Conservation (phyloP, 2,329 filamentous ascomycete genomes). For the Bipolaris sorokiniana region DNA sequence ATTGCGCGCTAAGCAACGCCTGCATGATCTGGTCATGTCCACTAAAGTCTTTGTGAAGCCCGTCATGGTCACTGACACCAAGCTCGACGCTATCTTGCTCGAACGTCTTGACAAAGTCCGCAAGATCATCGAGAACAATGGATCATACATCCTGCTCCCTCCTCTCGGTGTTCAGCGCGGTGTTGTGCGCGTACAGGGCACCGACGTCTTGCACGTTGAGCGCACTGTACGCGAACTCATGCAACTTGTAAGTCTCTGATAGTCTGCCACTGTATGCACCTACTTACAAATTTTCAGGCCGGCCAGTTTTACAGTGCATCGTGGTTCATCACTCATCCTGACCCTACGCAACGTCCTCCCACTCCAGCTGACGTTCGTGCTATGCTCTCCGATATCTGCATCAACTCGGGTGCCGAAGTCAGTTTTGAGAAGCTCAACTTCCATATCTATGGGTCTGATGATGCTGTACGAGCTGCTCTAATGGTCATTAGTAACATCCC, state of each 20-base stretch:
- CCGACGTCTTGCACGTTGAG: slow-evolving; percentile 92
- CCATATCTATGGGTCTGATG: slow-evolving; percentile 92
- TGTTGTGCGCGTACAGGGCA: slow-evolving; percentile 87
- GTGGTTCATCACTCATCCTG: slow-evolving; percentile 88
- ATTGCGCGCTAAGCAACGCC: slow-evolving; percentile 84
- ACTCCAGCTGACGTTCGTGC: slow-evolving; percentile 74
- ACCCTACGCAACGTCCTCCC: slow-evolving; percentile 67
- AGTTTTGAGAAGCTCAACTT: slow-evolving; percentile 95
- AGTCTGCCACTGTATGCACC: neutral
- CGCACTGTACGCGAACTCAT: slow-evolving; percentile 95
- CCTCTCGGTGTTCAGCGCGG: slow-evolving; percentile 83
- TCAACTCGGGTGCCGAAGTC: slow-evolving; percentile 93
- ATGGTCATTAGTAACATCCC: slow-evolving; percentile 90
- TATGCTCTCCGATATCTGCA: slow-evolving; percentile 96
- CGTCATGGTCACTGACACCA: slow-evolving; percentile 84
- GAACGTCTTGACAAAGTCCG: slow-evolving; percentile 93
- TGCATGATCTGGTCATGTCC: slow-evolving; percentile 81
- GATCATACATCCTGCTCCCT: slow-evolving; percentile 92
- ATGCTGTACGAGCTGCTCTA: slow-evolving; percentile 94
- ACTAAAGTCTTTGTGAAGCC: slow-evolving; percentile 85
- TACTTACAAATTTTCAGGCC: slow-evolving; percentile 61
- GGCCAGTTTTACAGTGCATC: slow-evolving; percentile 97
- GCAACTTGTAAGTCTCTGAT: slow-evolving; percentile 71
- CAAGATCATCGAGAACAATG: slow-evolving; percentile 96
- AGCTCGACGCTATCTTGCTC: slow-evolving; percentile 92